These are phyloP conservation scores for Phoma herbarum DNA, from an alignment of 2,329 filamentous ascomycete species.

Conservation along the genomic window DNA sequence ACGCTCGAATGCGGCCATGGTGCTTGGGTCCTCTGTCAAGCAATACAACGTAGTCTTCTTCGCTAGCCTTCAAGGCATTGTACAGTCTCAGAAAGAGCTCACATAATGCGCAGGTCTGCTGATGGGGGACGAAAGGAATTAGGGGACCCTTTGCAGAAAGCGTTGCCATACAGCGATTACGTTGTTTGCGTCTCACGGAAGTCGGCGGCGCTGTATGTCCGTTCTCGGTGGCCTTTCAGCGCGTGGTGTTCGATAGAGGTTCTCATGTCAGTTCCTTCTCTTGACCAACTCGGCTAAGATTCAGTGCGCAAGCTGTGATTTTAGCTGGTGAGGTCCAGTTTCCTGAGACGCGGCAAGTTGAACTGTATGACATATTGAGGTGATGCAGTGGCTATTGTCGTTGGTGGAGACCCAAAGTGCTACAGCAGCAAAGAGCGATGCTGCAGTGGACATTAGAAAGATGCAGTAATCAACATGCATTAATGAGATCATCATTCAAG, in stretches of 20 bases:
- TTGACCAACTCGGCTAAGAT: neutral
- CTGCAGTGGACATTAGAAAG: too few species aligned
- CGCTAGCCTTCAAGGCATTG: conserved; percentile 5
- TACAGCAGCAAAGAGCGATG: too few species aligned
- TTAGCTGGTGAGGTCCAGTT: neutral
- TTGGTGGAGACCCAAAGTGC: too few species aligned
- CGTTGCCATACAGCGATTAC: conserved; percentile 1
- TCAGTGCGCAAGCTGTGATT: neutral
- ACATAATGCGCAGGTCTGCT: conserved; percentile 5
- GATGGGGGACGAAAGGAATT: neutral
- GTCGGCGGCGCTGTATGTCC: neutral
- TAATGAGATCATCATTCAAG: too few species aligned
- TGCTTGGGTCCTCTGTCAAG: conserved; percentile 15
- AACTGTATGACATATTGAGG: neutral
- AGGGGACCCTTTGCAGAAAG: conserved; percentile 2
- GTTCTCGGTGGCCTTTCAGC: neutral
- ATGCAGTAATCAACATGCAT: too few species aligned
- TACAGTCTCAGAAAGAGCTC: conserved; percentile 8
- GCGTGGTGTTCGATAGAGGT: neutral
- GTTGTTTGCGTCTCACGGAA: conserved; percentile 8
- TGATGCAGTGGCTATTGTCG: neutral
- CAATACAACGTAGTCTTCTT: conserved; percentile 6
- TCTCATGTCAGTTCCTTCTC: conserved; percentile 1
- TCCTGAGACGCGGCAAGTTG: neutral
- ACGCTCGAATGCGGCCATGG: conserved; percentile 5